phyloP scores from a whole-genome alignment of 2,329 filamentous ascomycete species.

The Xylaria polymorpha region DNA sequence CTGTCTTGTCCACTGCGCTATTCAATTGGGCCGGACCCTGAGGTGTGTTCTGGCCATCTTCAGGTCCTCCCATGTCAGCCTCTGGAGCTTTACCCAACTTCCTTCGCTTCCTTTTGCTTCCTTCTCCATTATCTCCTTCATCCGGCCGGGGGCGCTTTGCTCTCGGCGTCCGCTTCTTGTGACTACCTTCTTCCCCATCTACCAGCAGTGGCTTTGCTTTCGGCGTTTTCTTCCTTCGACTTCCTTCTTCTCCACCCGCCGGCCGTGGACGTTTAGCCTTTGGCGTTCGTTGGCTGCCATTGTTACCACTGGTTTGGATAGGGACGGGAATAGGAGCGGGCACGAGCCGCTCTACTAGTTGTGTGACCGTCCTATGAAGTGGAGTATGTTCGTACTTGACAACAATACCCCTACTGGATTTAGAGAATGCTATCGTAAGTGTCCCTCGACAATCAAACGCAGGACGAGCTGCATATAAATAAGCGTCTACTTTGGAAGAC shows the following conservation, averaged over 20 bases:
- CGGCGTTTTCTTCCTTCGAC: constrained; percentile 38
- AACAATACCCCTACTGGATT: constrained; percentile 59
- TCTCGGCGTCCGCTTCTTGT: constrained; percentile 44
- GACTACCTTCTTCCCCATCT: constrained; percentile 44
- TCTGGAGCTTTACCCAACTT: constrained; percentile 45
- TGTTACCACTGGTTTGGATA: constrained; percentile 39
- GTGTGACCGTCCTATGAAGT: constrained; percentile 66
- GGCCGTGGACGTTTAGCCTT: constrained; percentile 48
- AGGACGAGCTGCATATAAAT: constrained; percentile 59
- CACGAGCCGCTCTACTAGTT: constrained; percentile 61
- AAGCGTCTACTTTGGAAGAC: constrained; percentile 23
- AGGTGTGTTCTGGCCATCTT: constrained; percentile 22
- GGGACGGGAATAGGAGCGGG: constrained; percentile 53
- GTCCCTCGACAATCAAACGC: constrained; percentile 69
- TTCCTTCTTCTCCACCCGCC: constrained; percentile 46
- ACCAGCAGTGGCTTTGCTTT: constrained; percentile 46
- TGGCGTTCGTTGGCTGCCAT: constrained; percentile 42
- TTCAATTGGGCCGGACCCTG: constrained; percentile 37
- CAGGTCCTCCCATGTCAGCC: constrained; percentile 32
- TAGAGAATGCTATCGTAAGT: constrained; percentile 62
- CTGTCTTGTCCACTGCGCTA: constrained; percentile 31
- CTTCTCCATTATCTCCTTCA: constrained; percentile 47
- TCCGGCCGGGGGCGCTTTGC: constrained; percentile 46
- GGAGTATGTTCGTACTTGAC: constrained; percentile 68
- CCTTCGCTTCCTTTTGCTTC: constrained; percentile 46